phyloP scores from a whole-genome alignment of 2,329 filamentous ascomycete genomes.

The Bertia moriformis region DNA sequence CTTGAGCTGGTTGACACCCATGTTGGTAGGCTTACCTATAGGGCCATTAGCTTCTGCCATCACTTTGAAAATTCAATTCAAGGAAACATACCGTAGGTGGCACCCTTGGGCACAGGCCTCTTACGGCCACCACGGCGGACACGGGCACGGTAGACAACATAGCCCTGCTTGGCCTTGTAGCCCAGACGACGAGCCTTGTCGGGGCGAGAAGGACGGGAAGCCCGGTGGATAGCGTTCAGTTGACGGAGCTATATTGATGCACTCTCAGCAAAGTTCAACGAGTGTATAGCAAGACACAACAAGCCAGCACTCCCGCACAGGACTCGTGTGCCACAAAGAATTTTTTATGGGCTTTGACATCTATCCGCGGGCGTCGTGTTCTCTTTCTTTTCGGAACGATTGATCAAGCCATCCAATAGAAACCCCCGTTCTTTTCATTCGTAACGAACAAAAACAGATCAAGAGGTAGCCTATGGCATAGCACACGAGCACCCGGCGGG shows the following conservation, averaged over 20 bases:
- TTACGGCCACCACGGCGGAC: conserved; percentile 98
- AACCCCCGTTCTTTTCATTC: no score
- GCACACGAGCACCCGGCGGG: conserved; percentile 2
- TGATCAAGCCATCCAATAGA: no score
- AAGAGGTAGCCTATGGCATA: neutral
- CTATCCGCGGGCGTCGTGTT: no score
- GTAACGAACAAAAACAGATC: no score
- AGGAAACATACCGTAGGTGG: conserved; percentile 79
- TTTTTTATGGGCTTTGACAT: no score
- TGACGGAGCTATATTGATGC: conserved; percentile 99
- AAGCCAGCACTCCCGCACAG: conserved; percentile 27
- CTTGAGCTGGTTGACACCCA: conserved; percentile 99
- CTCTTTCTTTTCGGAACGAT: no score
- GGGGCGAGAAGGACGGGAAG: conserved; percentile 90
- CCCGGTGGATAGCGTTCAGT: conserved; percentile 99
- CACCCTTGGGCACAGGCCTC: conserved; percentile 90
- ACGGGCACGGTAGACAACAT: conserved; percentile 99
- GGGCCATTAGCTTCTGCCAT: conserved; percentile 2
- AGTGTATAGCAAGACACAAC: conserved; percentile 75
- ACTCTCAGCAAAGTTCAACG: conserved; percentile 99
- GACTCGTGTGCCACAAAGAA: conserved; percentile 6
- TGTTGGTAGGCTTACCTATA: conserved; percentile 98
- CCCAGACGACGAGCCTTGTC: conserved; percentile 99
- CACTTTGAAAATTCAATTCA: neutral
- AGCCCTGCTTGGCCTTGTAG: conserved; percentile 99